These are phyloP conservation scores for Blastocystis sp. DNA, from an alignment of 352 stramenopile species.

Conservation along the genomic window DNA sequence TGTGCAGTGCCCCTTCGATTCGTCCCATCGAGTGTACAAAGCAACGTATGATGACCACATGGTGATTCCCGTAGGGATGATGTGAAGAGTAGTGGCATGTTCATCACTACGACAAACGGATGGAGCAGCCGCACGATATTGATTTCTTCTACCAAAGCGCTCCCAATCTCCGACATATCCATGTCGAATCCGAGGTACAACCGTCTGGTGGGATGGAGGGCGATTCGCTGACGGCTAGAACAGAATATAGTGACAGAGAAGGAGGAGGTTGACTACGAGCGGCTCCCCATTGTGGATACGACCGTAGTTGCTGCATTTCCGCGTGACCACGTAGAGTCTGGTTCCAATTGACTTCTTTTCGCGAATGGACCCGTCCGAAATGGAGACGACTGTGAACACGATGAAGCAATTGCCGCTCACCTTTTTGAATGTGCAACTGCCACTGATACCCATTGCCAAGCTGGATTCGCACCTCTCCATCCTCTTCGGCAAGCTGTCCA, in stretches of 20 bases:
- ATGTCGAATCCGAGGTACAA: neutral
- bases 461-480: slow-evolving; percentile 45
- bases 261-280: slow-evolving; percentile 5
- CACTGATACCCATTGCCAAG: slow-evolving; percentile 8
- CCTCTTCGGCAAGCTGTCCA: slow-evolving; percentile 21
- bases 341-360: slow-evolving; percentile 43
- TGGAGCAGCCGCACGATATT: slow-evolving; percentile 23
- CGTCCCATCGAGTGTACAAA: slow-evolving; percentile 46
- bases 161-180: slow-evolving; percentile 20
- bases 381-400: slow-evolving; percentile 36
- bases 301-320: neutral
- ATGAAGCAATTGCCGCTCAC: slow-evolving; percentile 32
- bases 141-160: slow-evolving; percentile 57
- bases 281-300: slow-evolving; percentile 23
- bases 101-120: slow-evolving; percentile 52
- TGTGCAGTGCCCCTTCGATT: slow-evolving; percentile 39
- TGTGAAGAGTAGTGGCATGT: slow-evolving; percentile 51
- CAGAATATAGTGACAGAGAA: neutral
- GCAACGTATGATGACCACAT: slow-evolving; percentile 50
- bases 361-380: slow-evolving; percentile 55
- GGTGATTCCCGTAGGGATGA: neutral
- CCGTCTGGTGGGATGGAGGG: neutral
- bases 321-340: neutral
- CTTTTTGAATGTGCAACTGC: slow-evolving; percentile 32
- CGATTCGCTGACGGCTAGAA: neutral